Percentiles rank a stretch among this genome's conserved stretches.
phyloP scores from a whole-genome alignment of 345 rosid genomes.

The Moricandia arvensis region DNA sequence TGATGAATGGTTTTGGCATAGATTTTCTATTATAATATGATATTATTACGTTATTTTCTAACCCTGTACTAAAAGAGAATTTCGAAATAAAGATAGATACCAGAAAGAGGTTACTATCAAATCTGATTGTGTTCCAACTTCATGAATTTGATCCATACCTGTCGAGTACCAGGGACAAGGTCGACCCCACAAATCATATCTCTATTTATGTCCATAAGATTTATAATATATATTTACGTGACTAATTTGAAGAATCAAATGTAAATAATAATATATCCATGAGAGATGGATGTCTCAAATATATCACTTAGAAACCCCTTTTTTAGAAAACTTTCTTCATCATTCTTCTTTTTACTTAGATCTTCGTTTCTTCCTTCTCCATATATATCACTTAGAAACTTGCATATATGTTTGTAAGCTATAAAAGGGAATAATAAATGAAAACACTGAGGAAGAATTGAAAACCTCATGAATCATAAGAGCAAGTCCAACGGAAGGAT shows the following conservation, averaged over 20 bases:
- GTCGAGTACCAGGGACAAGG: not conserved
- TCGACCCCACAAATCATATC: constrained; percentile 10
- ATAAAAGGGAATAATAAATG: not conserved
- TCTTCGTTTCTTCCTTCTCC: too few species aligned
- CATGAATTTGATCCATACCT: constrained; percentile 4
- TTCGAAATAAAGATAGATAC: constrained; percentile 3
- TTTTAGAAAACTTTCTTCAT: too few species aligned
- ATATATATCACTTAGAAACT: too few species aligned
- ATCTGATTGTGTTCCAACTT: constrained; percentile 33
- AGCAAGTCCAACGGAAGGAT: too few species aligned
- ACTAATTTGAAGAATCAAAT: not conserved
- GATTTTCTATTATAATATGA: not conserved
- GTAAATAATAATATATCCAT: not conserved
- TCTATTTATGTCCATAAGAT: not conserved
- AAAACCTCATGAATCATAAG: constrained; percentile 2
- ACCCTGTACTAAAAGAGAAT: not conserved
- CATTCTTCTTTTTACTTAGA: too few species aligned
- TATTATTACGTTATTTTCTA: not conserved
- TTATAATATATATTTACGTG: not conserved
- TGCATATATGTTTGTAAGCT: too few species aligned
- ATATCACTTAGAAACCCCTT: too few species aligned
- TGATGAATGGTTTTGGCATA: not conserved
- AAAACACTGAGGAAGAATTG: not conserved
- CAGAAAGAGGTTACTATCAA: constrained; percentile 10
- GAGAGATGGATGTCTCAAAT: not conserved